phyloP scores from a whole-genome alignment of 2,329 filamentous ascomycete species.

The Tympanopsis confertula region DNA sequence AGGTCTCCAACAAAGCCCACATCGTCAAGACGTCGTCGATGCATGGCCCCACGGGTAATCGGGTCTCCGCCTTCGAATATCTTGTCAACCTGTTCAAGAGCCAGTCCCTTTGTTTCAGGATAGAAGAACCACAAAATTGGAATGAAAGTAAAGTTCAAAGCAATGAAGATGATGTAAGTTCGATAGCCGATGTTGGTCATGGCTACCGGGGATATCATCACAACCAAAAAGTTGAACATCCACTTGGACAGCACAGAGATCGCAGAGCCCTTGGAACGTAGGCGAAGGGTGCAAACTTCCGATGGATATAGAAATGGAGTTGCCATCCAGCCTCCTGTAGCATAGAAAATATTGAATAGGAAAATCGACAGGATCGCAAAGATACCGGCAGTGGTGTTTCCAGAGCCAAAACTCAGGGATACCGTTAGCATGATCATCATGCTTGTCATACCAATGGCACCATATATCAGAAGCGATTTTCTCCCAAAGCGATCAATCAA shows the following conservation, averaged over 20 bases:
- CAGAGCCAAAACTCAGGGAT: slow-evolving; percentile 1
- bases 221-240: slow-evolving; percentile 53
- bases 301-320: neutral
- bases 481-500: slow-evolving; percentile 57
- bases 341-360: slow-evolving; percentile 11
- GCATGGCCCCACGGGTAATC: too few relatives aligned
- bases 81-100: too few relatives aligned
- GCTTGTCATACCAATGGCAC: slow-evolving; percentile 47
- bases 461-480: slow-evolving; percentile 65
- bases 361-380: slow-evolving; percentile 28
- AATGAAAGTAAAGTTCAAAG: slow-evolving; percentile 31
- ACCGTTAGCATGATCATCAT: slow-evolving; percentile 51
- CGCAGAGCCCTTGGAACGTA: neutral
- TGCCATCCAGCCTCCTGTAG: slow-evolving; percentile 10
- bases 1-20: too few relatives aligned
- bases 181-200: slow-evolving; percentile 44
- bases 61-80: too few relatives aligned
- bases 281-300: neutral
- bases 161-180: slow-evolving; percentile 52
- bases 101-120: too few relatives aligned
- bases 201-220: slow-evolving; percentile 50
- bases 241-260: slow-evolving; percentile 41
- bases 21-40: too few relatives aligned
- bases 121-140: slow-evolving; percentile 36
- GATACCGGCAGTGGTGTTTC: slow-evolving; percentile 11